These are phyloP conservation scores for Annona squamosa DNA, from an alignment of 164 flowering plant species.

Conservation along the genomic window DNA sequence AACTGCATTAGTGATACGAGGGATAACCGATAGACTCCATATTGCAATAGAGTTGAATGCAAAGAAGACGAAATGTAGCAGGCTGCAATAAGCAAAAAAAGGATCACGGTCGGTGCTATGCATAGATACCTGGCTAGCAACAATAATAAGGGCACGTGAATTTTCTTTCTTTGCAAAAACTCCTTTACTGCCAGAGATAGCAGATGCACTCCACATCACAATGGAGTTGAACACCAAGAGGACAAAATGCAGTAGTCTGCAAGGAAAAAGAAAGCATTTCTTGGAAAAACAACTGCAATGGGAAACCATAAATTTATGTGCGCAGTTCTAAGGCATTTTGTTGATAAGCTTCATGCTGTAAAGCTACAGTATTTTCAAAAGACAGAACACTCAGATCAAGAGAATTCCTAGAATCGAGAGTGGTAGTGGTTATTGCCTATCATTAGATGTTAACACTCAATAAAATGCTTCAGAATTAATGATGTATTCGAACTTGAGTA, in stretches of 20 bases:
- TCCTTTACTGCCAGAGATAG: conserved; percentile 50
- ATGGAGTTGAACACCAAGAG: conserved; percentile 60
- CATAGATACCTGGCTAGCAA: conserved; percentile 77
- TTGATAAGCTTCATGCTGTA: no score
- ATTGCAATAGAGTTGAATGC: not conserved
- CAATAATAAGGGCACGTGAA: conserved; percentile 58
- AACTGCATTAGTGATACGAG: conserved; percentile 30
- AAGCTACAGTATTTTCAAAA: no score
- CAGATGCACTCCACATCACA: conserved; percentile 35
- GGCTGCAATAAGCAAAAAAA: no score
- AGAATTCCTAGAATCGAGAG: no score
- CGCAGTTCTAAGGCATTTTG: not conserved
- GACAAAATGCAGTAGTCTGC: conserved; percentile 64
- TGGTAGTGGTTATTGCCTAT: no score
- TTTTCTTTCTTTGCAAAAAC: conserved; percentile 60
- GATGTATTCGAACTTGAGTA: no score
- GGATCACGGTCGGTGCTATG: no score
- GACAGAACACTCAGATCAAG: no score
- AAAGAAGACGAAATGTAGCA: not conserved
- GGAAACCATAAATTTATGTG: not conserved
- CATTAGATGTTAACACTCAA: no score
- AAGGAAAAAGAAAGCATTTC: conserved; percentile 10
- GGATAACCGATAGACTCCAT: no score
- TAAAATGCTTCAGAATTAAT: no score
- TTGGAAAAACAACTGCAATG: not conserved